Evolutionary conservation across 2,329 filamentous ascomycete genomes (phyloP), one percentile per base, ranked within the genome.

Genomic region (Aureobasidium uvarum): DNA sequence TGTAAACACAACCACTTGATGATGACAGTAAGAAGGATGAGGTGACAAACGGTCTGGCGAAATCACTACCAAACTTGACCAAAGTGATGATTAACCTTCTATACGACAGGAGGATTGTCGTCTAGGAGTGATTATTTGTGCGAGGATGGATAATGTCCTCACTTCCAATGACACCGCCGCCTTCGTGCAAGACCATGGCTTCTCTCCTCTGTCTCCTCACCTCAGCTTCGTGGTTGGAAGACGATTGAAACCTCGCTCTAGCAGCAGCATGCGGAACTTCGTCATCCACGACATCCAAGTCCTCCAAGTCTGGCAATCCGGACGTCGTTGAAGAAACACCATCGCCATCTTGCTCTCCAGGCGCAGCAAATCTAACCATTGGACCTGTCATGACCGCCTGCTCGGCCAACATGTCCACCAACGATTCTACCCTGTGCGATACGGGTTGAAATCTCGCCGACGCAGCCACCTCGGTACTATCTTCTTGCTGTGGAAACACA

Each of bases 181-280:
- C 90, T 72, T 96, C 92, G 72, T 92, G 94, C 65, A 96, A 80
- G 23, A 97, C 92, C 85, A 97, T 93, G 5, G 92, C 92, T 78
- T 96, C 92, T 69, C 92, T 84, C 72, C 94, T 85, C 58, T 91
- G 84, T 45, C 72, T 84, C 67, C 92, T 82, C 67, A 93, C 81
- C 62, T 89, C 85, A 71, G 90, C 87, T 74, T 94, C 90, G 8
- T 45, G 46, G 1, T 33, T 48, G 1, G 60, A 36, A 73, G 87
- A 87, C 7, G 77, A 80, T 66, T 54, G 60, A 18, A 41, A 81
- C 86, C 73, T 86, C 84, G 66, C 85, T 84, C 67, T 81, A 76
- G 73, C 36, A 76, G 71, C 63, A 79, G 73, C 31, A 76, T 71
- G 55, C 77, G 76, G 52, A 78, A 64, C 66, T 25, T 68, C 66